Conservation (phyloP, 2,329 filamentous ascomycete genomes). For the Verticillium nonalfalfae region DNA sequence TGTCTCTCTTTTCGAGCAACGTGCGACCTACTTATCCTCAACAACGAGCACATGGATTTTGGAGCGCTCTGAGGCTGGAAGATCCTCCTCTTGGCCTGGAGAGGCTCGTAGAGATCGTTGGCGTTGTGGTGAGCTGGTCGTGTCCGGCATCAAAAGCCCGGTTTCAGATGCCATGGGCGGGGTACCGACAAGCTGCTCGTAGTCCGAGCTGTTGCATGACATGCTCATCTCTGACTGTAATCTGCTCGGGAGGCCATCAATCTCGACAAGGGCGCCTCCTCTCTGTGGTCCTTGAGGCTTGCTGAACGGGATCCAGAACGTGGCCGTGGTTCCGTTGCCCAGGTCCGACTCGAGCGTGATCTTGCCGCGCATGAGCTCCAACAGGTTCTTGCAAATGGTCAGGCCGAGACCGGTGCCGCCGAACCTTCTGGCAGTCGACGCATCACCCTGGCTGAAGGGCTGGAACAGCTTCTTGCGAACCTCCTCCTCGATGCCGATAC, state of each 20-base stretch:
- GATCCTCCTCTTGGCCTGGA: constrained; percentile 34
- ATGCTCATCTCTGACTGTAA: constrained; percentile 58
- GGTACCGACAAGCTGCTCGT: constrained; percentile 39
- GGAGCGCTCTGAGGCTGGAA: constrained; percentile 51
- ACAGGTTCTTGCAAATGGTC: constrained; percentile 74
- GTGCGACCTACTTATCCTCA: constrained; percentile 63
- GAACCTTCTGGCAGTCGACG: constrained; percentile 72
- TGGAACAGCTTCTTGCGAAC: constrained; percentile 68
- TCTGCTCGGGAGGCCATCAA: constrained; percentile 61
- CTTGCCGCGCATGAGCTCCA: constrained; percentile 73
- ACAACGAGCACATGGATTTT: constrained; percentile 68
- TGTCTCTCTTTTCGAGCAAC: not conserved
- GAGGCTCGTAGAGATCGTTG: constrained; percentile 26
- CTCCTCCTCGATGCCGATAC: constrained; percentile 76
- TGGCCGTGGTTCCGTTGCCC: constrained; percentile 65
- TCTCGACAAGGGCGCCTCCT: constrained; percentile 43
- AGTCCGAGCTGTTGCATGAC: constrained; percentile 62
- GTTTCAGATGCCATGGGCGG: constrained; percentile 23
- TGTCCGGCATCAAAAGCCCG: constrained; percentile 13
- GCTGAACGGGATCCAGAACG: constrained; percentile 71
- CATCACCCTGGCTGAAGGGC: constrained; percentile 77
- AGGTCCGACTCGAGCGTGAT: constrained; percentile 64
- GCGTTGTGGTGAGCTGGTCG: constrained; percentile 16
- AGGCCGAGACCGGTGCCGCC: constrained; percentile 73
- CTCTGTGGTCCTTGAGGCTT: constrained; percentile 50